Percentiles rank a stretch among this genome's conserved stretches.
These are phyloP conservation scores for Turnera subulata DNA, from an alignment of 345 rosid genomes.

Conservation along the genomic window DNA sequence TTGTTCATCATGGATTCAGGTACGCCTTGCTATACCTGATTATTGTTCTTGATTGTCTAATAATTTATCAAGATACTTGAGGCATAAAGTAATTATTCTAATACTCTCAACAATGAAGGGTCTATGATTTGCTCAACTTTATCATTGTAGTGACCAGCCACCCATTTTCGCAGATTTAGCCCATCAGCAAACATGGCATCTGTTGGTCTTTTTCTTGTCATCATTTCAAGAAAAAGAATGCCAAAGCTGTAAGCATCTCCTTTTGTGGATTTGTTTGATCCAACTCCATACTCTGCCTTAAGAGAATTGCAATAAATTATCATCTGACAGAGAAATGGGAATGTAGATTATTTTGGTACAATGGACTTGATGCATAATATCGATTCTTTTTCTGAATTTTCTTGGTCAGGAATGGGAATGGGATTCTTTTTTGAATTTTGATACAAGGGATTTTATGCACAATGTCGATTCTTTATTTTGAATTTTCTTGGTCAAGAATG, in stretches of 20 bases:
- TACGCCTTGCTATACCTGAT: no score
- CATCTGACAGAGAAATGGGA: neutral
- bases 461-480: neutral
- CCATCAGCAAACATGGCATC: constrained; percentile 43
- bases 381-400: no score
- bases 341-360: no score
- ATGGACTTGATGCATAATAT: no score
- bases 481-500: neutral
- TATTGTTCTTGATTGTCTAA: no score
- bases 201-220: constrained; percentile 52
- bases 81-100: no score
- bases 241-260: constrained; percentile 66
- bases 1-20: no score
- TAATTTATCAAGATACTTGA: no score
- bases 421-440: no score
- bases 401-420: no score
- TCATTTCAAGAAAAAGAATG: constrained; percentile 48
- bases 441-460: neutral
- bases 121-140: constrained; percentile 41
- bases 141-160: constrained; percentile 34
- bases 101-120: constrained; percentile 38
- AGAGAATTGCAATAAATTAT: neutral
- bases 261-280: constrained; percentile 42
- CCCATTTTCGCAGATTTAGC: constrained; percentile 49
- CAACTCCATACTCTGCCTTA: constrained; percentile 46